phyloP scores from a whole-genome alignment of 2,329 filamentous ascomycete genomes.

The Fusarium verrucosum region DNA sequence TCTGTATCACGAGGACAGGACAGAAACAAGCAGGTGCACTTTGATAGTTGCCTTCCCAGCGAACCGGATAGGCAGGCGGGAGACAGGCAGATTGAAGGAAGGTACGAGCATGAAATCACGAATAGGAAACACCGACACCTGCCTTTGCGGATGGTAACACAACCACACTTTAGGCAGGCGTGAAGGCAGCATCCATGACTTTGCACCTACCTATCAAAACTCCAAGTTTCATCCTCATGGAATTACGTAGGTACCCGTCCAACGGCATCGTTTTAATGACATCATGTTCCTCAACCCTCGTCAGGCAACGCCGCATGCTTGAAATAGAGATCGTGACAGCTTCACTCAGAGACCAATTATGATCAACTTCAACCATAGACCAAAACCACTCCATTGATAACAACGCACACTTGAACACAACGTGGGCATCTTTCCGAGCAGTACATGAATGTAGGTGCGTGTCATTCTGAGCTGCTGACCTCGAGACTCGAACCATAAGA shows the following conservation, averaged over 20 bases:
- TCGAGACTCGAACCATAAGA: constrained; percentile 35
- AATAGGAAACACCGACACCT: constrained; percentile 8
- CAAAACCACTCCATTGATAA: constrained; percentile 11
- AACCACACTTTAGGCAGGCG: background rate
- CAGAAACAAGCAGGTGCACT: background rate
- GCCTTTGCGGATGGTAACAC: background rate
- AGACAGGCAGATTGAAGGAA: background rate
- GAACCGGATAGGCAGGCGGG: background rate
- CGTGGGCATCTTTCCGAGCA: constrained; percentile 19
- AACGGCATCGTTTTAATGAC: background rate
- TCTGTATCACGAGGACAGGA: constrained; percentile 19
- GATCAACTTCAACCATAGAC: background rate
- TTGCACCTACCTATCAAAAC: background rate
- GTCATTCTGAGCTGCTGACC: constrained; percentile 30
- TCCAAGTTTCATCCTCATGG: background rate
- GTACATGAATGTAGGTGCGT: constrained; percentile 13
- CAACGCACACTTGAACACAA: background rate
- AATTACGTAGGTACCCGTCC: too few relatives aligned
- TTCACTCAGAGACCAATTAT: background rate
- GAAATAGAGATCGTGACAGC: constrained; percentile 10
- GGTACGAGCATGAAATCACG: background rate
- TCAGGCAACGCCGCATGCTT: background rate
- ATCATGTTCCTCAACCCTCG: background rate
- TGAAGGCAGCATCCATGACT: background rate
- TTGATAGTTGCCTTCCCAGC: background rate